Base-by-base conservation (phyloP, 1,284 basidiomycete genomes). In the Trichosporon coremiiforme region DNA sequence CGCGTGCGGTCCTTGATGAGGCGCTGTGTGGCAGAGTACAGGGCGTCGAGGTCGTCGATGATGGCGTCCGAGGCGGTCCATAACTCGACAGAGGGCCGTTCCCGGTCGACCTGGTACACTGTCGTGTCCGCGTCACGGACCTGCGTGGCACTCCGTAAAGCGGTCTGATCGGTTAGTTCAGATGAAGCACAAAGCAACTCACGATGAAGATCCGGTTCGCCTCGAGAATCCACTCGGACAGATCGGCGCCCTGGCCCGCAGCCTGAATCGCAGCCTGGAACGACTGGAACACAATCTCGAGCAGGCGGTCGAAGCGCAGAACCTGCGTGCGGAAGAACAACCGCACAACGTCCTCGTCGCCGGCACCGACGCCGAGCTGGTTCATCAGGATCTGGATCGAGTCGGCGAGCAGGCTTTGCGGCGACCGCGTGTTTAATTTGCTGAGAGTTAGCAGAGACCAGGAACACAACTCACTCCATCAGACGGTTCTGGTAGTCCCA, bases 261-360 rank as follows among this genome's bases (percentile, higher is more conserved):
- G 71, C 65, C 3, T 68, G 67, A 0, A 75, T 55, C 6, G 75
- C 74, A 0, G 75, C 70, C 67, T 73, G 75, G 65, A 81, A 77
- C 15, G 73, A 76, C 9, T 68, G 71, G 65, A 74, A 79, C 7
- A 83, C 82, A 1, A 77, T 71, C 35, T 80, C 80, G 13, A 85
- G 76, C 9, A 85, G 72, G 17, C 68, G 65, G 31, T 82, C 82
- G 2, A 85, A 70, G n/a, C 80, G 72, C 53, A 77, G 67, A 25
- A 93, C 88, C 71, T 89, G 87, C 31, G 87, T 84, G 57, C 91
- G 87, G 87, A 98, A 97, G 85, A 98, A 98, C 8, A 89, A 85
- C 35, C 95, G 88, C 72, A 94, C 88, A 31, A 90, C 84, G 76
- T 93, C 90, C 72, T 88, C 89, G 55, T 87, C 82, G 1, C 82